Evolutionary conservation across 2,329 filamentous ascomycete genomes (phyloP).

Genomic region (Diaporthe ilicicola): DNA sequence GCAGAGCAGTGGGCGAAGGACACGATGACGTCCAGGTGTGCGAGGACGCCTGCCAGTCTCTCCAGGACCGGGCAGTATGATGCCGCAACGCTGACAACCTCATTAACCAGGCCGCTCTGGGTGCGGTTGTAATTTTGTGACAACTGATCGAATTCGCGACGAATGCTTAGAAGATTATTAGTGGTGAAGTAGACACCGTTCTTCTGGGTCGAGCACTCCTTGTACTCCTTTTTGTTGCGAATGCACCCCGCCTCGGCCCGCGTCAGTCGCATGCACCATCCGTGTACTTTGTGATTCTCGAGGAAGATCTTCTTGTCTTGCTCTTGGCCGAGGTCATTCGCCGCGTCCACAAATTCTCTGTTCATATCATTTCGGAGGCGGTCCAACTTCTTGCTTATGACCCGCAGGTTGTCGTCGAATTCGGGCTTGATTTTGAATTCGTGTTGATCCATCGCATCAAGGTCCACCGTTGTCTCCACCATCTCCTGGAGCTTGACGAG

Average conservation of each 20-base stretch:
- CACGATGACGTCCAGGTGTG: slow-evolving; percentile 94
- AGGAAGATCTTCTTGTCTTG: slow-evolving; percentile 98
- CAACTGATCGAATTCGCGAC: slow-evolving; percentile 92
- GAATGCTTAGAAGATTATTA: slow-evolving; percentile 77
- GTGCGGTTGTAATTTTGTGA: slow-evolving; percentile 95
- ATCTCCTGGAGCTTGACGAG: slow-evolving; percentile 92
- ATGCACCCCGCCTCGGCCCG: slow-evolving; percentile 92
- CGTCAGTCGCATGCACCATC: slow-evolving; percentile 95
- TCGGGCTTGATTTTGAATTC: slow-evolving; percentile 99
- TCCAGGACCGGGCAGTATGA: slow-evolving; percentile 96
- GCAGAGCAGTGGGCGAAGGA: slow-evolving; percentile 93
- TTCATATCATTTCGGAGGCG: slow-evolving; percentile 85
- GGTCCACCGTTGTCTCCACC: slow-evolving; percentile 97
- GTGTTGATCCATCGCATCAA: slow-evolving; percentile 94
- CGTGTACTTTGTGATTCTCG: slow-evolving; percentile 94
- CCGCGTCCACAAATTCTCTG: slow-evolving; percentile 78
- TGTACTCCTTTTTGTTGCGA: slow-evolving; percentile 87
- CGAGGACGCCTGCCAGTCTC: slow-evolving; percentile 84
- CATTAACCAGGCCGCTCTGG: slow-evolving; percentile 87
- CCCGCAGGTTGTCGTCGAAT: slow-evolving; percentile 87
- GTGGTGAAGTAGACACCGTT: slow-evolving; percentile 99
- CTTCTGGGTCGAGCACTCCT: slow-evolving; percentile 97
- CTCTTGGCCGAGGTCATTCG: slow-evolving; percentile 86
- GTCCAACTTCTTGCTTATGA: slow-evolving; percentile 92
- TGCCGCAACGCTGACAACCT: slow-evolving; percentile 91